Percentiles rank a stretch among this genome's conserved stretches.
Evolutionary conservation across 78 protist genomes (phyloP).

Genomic region (slime mould (Dictyostelium discoideum)): dicty_2.7 NC_007090.3:4880501-4881000

Average conservation of each 20-base stretch:
- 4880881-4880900: neutral
- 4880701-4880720: neutral
- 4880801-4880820: no score
- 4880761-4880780: neutral
- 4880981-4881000: neutral
- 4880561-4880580: no score
- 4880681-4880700: neutral
- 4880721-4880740: neutral
- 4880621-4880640: neutral
- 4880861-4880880: neutral
- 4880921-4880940: neutral
- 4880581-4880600: no score
- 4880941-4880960: neutral
- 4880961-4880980: constrained; percentile 12
- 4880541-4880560: no score
- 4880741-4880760: neutral
- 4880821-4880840: neutral
- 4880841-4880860: neutral
- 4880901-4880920: neutral
- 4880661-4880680: neutral
- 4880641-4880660: neutral
- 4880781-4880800: neutral
- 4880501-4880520: neutral
- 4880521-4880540: neutral
- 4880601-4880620: no score